Percentiles rank a stretch among this genome's conserved stretches.
These are phyloP conservation scores for Stropharia rugosoannulata DNA, from an alignment of 768 basidiomycete genomes.

Conservation along the genomic window DNA sequence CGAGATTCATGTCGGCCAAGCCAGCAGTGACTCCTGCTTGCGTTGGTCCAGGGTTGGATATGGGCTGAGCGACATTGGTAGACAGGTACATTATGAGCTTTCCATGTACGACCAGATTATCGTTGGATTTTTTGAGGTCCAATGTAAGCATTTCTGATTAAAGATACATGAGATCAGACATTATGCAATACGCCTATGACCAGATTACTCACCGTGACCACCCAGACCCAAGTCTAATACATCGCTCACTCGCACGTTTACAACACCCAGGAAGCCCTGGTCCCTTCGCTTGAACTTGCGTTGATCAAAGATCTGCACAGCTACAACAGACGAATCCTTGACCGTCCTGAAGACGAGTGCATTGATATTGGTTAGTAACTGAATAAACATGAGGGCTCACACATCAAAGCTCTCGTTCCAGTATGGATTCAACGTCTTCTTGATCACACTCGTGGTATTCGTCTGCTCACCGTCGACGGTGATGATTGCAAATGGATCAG, in stretches of 20 bases:
- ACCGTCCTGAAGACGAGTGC: conserved; percentile 59
- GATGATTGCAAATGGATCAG: conserved; percentile 97
- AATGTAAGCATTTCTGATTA: conserved; percentile 89
- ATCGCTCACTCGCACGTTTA: conserved; percentile 91
- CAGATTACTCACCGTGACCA: conserved; percentile 76
- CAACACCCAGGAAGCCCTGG: conserved; percentile 97
- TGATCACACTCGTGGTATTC: conserved; percentile 94
- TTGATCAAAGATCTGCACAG: conserved; percentile 99
- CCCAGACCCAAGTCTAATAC: conserved; percentile 90
- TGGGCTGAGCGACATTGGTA: conserved; percentile 84
- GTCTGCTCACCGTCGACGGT: conserved; percentile 98
- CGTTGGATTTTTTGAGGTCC: conserved; percentile 98
- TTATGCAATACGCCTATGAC: background rate
- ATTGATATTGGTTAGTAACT: conserved; percentile 5
- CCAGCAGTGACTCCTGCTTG: conserved; percentile 62
- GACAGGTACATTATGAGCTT: conserved; percentile 97
- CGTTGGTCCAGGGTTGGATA: conserved; percentile 80
- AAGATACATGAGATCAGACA: conserved; percentile 4
- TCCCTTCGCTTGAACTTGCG: conserved; percentile 98
- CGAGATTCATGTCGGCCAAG: conserved; percentile 57
- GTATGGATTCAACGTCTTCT: conserved; percentile 92
- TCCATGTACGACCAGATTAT: conserved; percentile 96
- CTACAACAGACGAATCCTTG: conserved; percentile 96
- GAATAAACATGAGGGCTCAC: conserved; percentile 42
- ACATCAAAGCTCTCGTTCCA: conserved; percentile 99